Percentiles rank a stretch among this genome's conserved stretches.
These are phyloP conservation scores for Hymenoscyphus repandus DNA, from an alignment of 2,329 filamentous ascomycete species.

Conservation along the genomic window DNA sequence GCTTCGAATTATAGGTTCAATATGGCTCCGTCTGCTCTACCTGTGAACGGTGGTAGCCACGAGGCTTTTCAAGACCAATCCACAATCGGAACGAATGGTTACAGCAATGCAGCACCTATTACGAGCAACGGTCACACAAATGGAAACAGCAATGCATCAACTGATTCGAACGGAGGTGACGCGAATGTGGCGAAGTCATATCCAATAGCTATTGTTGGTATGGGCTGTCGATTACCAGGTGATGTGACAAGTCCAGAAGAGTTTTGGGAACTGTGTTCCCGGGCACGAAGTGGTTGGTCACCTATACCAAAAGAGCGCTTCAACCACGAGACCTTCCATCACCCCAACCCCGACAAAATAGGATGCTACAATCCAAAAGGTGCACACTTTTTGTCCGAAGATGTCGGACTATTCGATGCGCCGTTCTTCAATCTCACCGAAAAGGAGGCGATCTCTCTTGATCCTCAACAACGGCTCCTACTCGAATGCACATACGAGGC, in stretches of 20 bases:
- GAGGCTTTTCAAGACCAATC: background rate
- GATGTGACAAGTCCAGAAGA: slow-evolving; percentile 33
- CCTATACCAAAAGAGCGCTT: slow-evolving; percentile 34
- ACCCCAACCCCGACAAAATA: slow-evolving; percentile 38
- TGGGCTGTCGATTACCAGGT: slow-evolving; percentile 32
- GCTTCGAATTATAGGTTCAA: background rate
- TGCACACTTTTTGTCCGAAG: slow-evolving; percentile 26
- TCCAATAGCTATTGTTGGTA: slow-evolving; percentile 4
- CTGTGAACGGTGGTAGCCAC: slow-evolving; percentile 4
- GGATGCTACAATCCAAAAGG: slow-evolving; percentile 24
- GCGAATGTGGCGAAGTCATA: background rate
- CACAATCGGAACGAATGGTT: background rate
- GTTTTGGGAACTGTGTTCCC: slow-evolving; percentile 36
- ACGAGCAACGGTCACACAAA: background rate
- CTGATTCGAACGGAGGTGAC: background rate
- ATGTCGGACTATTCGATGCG: slow-evolving; percentile 27
- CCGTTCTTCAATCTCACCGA: slow-evolving; percentile 28
- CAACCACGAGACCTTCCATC: slow-evolving; percentile 48
- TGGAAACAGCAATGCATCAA: background rate
- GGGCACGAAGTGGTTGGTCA: slow-evolving; percentile 34
- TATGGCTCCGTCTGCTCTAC: slow-evolving; percentile 14
- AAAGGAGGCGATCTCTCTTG: slow-evolving; percentile 30
- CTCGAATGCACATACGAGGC: slow-evolving; percentile 27
- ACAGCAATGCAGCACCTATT: background rate
- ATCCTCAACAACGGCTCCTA: slow-evolving; percentile 29